These are phyloP conservation scores for Sugiyamaella qingdaonensis DNA, from an alignment of 805 yeast species.

Conservation along the genomic window DNA sequence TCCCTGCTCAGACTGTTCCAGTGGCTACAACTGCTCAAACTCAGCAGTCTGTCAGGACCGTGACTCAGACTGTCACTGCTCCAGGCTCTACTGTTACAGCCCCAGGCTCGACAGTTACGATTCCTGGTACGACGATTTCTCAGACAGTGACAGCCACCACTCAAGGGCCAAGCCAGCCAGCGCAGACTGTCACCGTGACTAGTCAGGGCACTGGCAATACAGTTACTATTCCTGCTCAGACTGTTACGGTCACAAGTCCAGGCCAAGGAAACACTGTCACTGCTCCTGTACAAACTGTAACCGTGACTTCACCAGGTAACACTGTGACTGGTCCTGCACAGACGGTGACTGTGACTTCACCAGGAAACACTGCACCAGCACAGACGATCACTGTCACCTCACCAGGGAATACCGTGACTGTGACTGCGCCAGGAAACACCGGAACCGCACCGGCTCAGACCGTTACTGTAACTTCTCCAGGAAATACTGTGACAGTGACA, in stretches of 20 bases:
- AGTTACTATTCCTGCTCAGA: conserved; percentile 20
- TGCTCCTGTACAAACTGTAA: not conserved
- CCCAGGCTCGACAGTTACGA: not conserved
- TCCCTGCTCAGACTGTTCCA: conserved; percentile 4
- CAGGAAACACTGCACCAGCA: not conserved
- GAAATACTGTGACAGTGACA: conserved; percentile 14
- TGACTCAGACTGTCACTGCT: conserved; percentile 11
- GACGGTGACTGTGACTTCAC: conserved; percentile 9
- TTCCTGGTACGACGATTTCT: conserved; percentile 1
- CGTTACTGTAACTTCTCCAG: conserved; percentile 17
- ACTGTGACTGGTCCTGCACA: not conserved
- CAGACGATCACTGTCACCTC: conserved; percentile 11
- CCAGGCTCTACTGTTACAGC: conserved; percentile 6
- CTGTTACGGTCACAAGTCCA: not conserved
- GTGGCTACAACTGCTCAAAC: not conserved
- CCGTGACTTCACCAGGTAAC: not conserved
- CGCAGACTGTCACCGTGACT: conserved; percentile 9
- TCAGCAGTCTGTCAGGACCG: not conserved
- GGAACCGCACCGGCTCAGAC: conserved; percentile 15
- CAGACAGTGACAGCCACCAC: conserved; percentile 6
- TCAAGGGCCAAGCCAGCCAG: not conserved
- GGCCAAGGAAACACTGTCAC: conserved; percentile 7
- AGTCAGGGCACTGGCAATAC: conserved; percentile 17
- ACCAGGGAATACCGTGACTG: conserved; percentile 9
- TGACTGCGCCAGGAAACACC: conserved; percentile 23